Percentiles rank a stretch among this genome's conserved stretches.
phyloP scores from a whole-genome alignment of 148 eudicot genomes.

The Nepenthes mirabilis region DNA sequence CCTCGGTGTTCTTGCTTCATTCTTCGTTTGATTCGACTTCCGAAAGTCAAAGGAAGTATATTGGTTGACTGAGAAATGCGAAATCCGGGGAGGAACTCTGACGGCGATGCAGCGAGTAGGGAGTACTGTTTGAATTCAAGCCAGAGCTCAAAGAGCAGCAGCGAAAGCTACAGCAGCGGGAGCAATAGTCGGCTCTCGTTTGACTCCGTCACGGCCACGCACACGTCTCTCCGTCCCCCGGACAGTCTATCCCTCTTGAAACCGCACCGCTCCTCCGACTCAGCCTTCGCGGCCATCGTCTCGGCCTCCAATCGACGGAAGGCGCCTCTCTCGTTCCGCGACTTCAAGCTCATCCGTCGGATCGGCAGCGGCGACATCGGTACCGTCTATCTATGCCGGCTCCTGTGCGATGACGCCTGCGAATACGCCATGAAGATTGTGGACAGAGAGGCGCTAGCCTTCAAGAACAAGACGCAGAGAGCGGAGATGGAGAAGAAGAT shows the following conservation, averaged over 20 bases:
- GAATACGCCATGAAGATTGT: constrained; percentile 87
- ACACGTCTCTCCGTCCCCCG: constrained; percentile 8
- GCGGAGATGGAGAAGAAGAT: constrained; percentile 68
- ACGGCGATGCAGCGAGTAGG: background rate
- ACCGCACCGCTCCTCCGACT: constrained; percentile 86
- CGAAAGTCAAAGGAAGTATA: too few relatives aligned
- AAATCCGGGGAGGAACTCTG: background rate
- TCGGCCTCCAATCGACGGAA: constrained; percentile 14
- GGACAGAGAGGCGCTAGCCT: constrained; percentile 32
- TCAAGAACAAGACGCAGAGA: constrained; percentile 52
- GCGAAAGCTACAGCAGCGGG: constrained; percentile 12
- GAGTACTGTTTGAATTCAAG: constrained; percentile 13
- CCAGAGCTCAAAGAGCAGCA: constrained; percentile 23
- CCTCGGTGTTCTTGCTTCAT: too few relatives aligned
- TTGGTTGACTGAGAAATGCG: too few relatives aligned
- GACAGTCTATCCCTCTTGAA: constrained; percentile 23
- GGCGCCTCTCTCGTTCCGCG: constrained; percentile 23
- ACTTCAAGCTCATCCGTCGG: constrained; percentile 45
- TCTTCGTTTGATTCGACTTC: too few relatives aligned
- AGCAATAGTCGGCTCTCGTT: constrained; percentile 36
- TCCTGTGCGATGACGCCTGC: constrained; percentile 15
- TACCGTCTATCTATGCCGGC: constrained; percentile 56
- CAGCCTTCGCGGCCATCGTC: constrained; percentile 53
- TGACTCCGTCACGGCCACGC: constrained; percentile 12
- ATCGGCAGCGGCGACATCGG: constrained; percentile 89